Evolutionary conservation across 1,139 yeast genomes (phyloP), one percentile per base, ranked within the genome.

Genomic region (Kodamaea alishanica): DNA sequence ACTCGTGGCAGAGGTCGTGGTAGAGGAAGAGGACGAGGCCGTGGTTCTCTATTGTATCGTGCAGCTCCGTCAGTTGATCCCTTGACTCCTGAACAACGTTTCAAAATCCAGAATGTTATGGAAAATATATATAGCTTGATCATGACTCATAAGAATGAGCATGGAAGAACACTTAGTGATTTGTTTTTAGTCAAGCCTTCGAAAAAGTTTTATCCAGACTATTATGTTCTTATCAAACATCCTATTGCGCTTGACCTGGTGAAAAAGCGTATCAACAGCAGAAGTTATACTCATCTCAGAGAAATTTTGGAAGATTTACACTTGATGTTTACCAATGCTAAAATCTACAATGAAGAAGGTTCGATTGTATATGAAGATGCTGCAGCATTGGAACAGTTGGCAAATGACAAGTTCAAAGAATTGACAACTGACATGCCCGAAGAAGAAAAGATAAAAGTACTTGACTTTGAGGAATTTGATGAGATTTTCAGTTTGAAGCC

Each of bases 341-440:
- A 82, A 46, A 76, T 78, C n/a, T 90, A 88, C 58, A 90, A 90
- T 54, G 94, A 88, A 54, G 96, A 86, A 57, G 96, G 95, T 0
- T 86, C 96, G 1, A 60, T 82, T 43, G 88, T 90, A 11, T 86
- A 81, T 52, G 74, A 78, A 43, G 96, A 89, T 62, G 95, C 97
- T 1, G 63, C 73, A 29, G 70, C 65, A 20, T 64, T 90, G 49
- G 92, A 87, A 56, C 61, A 66, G 8, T 58, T 77, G 41, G 77
- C 71, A 1, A 48, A 56, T 33, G 58, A 57, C 9, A 61, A 60
- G 43, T 65, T 63, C 46, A 53, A 51, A 33, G 71, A 67, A 33
- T 46, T 63, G 34, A 48, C 54, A 7, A 39, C 48, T 4, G 45
- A 47, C 12, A 40, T 53, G 8, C 43, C 50, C 6, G 54, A 48